Evolutionary conservation across 345 rosid species (phyloP).

Genomic region (Camelina sativa): DNA sequence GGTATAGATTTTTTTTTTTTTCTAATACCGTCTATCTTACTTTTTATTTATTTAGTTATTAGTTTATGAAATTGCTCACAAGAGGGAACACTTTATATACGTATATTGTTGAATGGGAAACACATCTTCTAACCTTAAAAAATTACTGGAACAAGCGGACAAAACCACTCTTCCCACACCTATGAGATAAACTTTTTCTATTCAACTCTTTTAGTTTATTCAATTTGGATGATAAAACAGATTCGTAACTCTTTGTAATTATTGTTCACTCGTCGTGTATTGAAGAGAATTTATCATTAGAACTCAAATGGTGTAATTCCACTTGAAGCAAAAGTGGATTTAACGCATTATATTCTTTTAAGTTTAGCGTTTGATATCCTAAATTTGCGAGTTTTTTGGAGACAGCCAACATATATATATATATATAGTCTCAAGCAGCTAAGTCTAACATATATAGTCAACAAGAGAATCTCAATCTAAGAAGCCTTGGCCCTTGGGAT

Average conservation of each 20-base stretch:
- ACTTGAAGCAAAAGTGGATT: neutral
- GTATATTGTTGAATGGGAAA: neutral
- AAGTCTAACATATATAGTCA: neutral
- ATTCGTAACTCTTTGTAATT: neutral
- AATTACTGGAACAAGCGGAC: neutral
- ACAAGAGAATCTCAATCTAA: conserved; percentile 12
- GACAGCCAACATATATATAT: neutral
- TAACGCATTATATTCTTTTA: neutral
- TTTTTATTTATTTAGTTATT: neutral
- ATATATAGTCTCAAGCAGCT: conserved; percentile 10
- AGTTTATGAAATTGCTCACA: neutral
- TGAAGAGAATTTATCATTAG: neutral
- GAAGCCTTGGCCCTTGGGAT: conserved; percentile 14
- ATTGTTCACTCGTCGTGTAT: neutral
- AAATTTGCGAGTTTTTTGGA: neutral
- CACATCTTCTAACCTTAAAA: neutral
- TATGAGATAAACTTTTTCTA: neutral
- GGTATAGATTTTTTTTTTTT: too few species aligned
- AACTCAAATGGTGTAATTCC: conserved; percentile 7
- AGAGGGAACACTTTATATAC: neutral
- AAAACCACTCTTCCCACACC: neutral
- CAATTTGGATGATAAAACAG: neutral
- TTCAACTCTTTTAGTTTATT: neutral
- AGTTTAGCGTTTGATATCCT: conserved; percentile 4
- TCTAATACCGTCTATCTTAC: neutral